phyloP scores from a whole-genome alignment of 331 rosid species.

The Phaseolus coccineus region DNA sequence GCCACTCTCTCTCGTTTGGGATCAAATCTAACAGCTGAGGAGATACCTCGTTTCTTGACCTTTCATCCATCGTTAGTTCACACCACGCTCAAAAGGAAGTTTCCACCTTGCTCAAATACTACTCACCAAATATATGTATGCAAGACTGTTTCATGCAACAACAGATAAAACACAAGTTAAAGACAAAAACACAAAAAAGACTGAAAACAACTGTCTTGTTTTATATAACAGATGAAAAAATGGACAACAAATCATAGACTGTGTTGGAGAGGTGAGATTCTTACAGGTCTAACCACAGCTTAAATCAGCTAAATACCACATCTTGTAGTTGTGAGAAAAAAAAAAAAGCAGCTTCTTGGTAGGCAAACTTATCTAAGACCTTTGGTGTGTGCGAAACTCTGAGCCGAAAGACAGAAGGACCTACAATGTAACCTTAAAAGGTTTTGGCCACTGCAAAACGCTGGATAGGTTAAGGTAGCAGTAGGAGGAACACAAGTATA shows the following conservation, averaged over 20 bases:
- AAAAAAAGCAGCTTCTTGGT: neutral
- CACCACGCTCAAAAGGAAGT: slow-evolving; percentile 28
- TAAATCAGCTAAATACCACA: slow-evolving; percentile 47
- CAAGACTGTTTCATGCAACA: slow-evolving; percentile 46
- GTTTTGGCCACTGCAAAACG: slow-evolving; percentile 37
- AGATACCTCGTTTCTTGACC: slow-evolving; percentile 55
- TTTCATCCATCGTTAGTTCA: slow-evolving; percentile 53
- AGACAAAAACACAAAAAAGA: neutral
- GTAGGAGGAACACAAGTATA: slow-evolving; percentile 21
- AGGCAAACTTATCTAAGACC: neutral
- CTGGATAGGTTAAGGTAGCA: slow-evolving; percentile 5
- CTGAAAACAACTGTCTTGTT: neutral
- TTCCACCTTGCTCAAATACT: neutral
- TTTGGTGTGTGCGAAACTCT: neutral
- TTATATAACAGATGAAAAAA: neutral
- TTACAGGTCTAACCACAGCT: slow-evolving; percentile 46
- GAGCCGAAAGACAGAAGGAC: neutral
- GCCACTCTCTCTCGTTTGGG: slow-evolving; percentile 60
- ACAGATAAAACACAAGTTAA: neutral
- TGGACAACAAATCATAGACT: slow-evolving; percentile 13
- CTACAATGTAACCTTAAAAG: slow-evolving; percentile 38
- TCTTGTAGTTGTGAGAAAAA: slow-evolving; percentile 28
- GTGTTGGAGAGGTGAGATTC: slow-evolving; percentile 30
- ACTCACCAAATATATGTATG: slow-evolving; percentile 10
- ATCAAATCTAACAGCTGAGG: slow-evolving; percentile 80